Evolutionary conservation across 2,329 filamentous ascomycete genomes (phyloP), one percentile per base, ranked within the genome.

Genomic region (Rhytidhysteron rufulum): DNA sequence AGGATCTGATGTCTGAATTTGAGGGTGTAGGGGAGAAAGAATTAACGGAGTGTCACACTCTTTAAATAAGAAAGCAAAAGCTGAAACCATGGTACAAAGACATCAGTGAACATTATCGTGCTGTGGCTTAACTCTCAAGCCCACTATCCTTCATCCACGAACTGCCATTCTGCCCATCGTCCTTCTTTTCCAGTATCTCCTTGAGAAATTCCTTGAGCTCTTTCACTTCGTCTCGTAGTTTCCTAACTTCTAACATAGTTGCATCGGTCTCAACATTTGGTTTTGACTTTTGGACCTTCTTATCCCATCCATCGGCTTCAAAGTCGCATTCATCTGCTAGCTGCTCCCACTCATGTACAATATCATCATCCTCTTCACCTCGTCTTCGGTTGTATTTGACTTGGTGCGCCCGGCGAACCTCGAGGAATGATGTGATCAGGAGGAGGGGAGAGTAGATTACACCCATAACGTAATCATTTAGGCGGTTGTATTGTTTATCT

Each of bases 321-420:
- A 94, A 86, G 58, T 95, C 85, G 16, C 91, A 61, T 38, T 86
- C 77, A 5, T 72, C 72, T 13, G 7, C 8, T 58, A 91, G 72
- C 62, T 95, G 85, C 68, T 98, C 93, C 93, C 93, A 98, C 62
- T 96, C 91, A 58, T 97, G 86, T 7, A 85, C 69, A 1, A 81
- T 81, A 50, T 96, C 89, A 52, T 98, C 93, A 50, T 98, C 93
- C 3, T 85, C 85, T 51, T 96, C 90, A 29, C 90, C 88, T 13
- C 86, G 72, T 13, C 77, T 77, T 1, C 93, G 77, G 62, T 97
- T 97, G 40, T 72, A 74, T 18, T 74, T 75, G 31, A 96, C 88
- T 3, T 72, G 72, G 25, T 73, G 71, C 0, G 71, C 71, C 7
- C 67, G 63, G 5, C 59, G 47, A 11, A 65, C 68, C 42, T 73